phyloP scores from a whole-genome alignment of 139 green algal species.

The Raphidocelis subcapitata region DNA sequence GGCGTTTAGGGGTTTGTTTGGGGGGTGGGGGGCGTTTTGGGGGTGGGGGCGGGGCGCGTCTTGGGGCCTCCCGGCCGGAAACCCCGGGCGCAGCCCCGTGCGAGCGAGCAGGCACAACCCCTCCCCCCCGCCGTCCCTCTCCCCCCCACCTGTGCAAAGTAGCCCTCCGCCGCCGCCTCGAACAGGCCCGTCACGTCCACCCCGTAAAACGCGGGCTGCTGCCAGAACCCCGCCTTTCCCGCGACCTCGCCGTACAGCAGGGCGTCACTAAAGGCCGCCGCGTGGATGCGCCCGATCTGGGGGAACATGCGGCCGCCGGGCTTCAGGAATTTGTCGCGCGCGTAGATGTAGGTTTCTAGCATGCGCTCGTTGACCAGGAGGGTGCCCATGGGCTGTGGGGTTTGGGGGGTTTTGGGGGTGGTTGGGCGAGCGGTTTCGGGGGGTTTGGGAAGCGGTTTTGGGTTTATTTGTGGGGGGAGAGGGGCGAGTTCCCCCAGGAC shows the following conservation, averaged over 20 bases:
- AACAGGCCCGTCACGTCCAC: conserved; percentile 83
- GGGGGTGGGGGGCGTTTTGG: too few relatives aligned
- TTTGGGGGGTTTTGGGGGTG: neutral
- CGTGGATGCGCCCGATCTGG: conserved; percentile 80
- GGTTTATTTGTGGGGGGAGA: too few relatives aligned
- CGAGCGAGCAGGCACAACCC: neutral
- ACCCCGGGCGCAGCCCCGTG: too few relatives aligned
- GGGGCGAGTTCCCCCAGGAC: too few relatives aligned
- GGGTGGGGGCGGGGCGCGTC: too few relatives aligned
- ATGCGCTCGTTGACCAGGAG: conserved; percentile 97
- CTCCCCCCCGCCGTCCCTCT: neutral
- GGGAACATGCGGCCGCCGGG: conserved; percentile 94
- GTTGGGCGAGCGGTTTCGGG: too few relatives aligned
- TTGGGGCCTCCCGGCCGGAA: too few relatives aligned
- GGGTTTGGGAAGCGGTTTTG: too few relatives aligned
- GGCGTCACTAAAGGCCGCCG: conserved; percentile 83
- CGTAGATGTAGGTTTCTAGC: conserved; percentile 93
- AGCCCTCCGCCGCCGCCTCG: conserved; percentile 58
- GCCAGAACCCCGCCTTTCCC: conserved; percentile 77
- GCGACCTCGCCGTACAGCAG: conserved; percentile 75
- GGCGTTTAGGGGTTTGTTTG: too few relatives aligned
- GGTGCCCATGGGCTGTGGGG: conserved; percentile 86
- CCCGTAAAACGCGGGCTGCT: conserved; percentile 82
- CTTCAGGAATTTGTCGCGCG: conserved; percentile 88
- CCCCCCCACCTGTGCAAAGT: conserved; percentile 64